These are phyloP conservation scores for Aschersonia sp. DNA, from an alignment of 2,329 filamentous ascomycete genomes.

Conservation along the genomic window DNA sequence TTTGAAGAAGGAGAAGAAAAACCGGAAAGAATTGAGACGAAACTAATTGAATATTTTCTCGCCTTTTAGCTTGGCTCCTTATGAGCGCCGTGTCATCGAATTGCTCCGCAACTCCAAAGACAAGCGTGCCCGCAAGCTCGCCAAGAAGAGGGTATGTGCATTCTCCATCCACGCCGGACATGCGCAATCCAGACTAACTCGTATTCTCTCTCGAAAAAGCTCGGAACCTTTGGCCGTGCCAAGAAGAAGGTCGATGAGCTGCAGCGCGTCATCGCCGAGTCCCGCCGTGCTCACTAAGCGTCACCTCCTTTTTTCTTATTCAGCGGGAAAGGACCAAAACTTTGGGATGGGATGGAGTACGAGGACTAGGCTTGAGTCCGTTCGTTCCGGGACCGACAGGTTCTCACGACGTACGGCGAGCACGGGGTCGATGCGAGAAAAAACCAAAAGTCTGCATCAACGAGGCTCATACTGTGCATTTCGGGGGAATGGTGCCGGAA, in stretches of 20 bases:
- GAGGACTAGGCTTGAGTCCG: no score
- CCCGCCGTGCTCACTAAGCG: slow-evolving; percentile 54
- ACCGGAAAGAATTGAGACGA: no score
- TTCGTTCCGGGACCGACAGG: no score
- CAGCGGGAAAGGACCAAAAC: slow-evolving; percentile 14
- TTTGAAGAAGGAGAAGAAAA: no score
- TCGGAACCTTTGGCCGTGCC: slow-evolving; percentile 96
- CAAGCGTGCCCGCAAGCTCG: slow-evolving; percentile 97
- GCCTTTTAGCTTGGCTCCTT: slow-evolving; percentile 57
- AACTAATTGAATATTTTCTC: no score
- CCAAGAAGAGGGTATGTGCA: slow-evolving; percentile 82
- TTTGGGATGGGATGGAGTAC: no score
- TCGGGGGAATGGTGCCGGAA: no score
- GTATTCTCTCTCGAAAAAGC: slow-evolving; percentile 30
- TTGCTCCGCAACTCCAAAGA: slow-evolving; percentile 98
- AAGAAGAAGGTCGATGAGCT: slow-evolving; percentile 99
- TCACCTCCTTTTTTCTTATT: slow-evolving; percentile 47
- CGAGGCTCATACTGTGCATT: no score
- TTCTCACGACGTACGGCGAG: no score
- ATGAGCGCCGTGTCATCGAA: slow-evolving; percentile 98
- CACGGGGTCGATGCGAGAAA: no score
- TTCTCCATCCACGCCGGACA: neutral
- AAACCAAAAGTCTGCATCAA: no score
- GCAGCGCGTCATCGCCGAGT: slow-evolving; percentile 93
- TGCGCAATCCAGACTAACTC: slow-evolving; percentile 2